Conservation (phyloP, 2,329 filamentous ascomycete genomes). For the Torrubiella hemipterigena region DNA sequence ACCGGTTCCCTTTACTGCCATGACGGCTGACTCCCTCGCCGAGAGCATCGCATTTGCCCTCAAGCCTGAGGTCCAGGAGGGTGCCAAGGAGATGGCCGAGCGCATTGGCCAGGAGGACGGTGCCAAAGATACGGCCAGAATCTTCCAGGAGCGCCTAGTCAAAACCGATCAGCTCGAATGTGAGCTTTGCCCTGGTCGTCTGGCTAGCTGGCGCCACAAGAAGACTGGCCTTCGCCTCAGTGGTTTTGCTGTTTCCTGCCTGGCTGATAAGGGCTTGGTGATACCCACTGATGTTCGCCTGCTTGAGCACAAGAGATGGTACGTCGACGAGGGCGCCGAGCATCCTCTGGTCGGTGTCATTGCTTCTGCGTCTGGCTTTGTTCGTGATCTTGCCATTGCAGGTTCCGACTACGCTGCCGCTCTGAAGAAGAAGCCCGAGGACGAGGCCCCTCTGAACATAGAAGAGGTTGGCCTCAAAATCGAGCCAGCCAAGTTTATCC, state of each 20-base stretch:
- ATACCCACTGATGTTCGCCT: slow-evolving; percentile 47
- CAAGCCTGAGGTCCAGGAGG: slow-evolving; percentile 29
- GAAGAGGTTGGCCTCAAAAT: no score
- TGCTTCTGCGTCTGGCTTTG: slow-evolving; percentile 52
- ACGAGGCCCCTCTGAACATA: no score
- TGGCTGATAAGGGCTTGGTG: slow-evolving; percentile 41
- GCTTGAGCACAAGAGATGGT: slow-evolving; percentile 36
- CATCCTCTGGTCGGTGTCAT: slow-evolving; percentile 54
- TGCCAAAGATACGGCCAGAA: slow-evolving; percentile 34
- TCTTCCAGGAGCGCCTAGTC: slow-evolving; percentile 42
- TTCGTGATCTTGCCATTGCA: slow-evolving; percentile 51
- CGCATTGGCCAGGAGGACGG: slow-evolving; percentile 44
- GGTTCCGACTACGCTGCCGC: slow-evolving; percentile 11
- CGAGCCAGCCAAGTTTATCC: background rate
- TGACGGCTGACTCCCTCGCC: slow-evolving; percentile 44
- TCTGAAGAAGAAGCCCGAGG: slow-evolving; percentile 5
- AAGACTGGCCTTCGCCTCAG: slow-evolving; percentile 47
- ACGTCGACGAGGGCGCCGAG: slow-evolving; percentile 51
- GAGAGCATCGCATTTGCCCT: slow-evolving; percentile 40
- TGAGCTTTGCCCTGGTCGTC: slow-evolving; percentile 39
- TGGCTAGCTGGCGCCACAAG: slow-evolving; percentile 51
- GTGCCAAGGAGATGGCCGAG: slow-evolving; percentile 29
- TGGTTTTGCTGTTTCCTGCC: slow-evolving; percentile 45
- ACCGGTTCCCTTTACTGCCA: slow-evolving; percentile 43
- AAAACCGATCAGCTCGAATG: slow-evolving; percentile 41